Base-by-base conservation (phyloP, 352 stramenopile genomes). In the Globisporangium iwayamae region DNA sequence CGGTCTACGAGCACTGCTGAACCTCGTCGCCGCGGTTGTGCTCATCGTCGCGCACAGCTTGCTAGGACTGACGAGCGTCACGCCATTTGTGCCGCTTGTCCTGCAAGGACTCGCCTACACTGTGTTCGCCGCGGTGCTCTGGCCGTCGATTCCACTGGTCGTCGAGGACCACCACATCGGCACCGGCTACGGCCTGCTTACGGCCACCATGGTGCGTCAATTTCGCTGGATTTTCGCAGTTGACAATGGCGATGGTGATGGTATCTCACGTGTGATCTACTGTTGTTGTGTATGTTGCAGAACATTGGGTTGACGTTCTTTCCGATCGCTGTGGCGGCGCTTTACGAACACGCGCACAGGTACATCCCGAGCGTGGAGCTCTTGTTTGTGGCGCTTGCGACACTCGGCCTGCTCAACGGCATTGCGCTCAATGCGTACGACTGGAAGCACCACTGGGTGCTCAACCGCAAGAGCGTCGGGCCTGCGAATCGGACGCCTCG, bases 391-490 rank as follows among this genome's bases (percentile, higher is more conserved):
- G 53, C 30, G 10, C 81, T 76, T 14, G 82, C 70, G 9, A 20
- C 58, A 20, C 16, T 76, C 16, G 79, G 79, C 6, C 61, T 75
- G 6, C 7, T 83, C 14, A 62, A 81, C 25, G 79, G 73, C 6
- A 47, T 87, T 0, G 51, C 97, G 18, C 97, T 99, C 80, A 99
- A 99, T 74, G 96, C 50, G 50, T 66, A 54, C 39, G 61, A 67
- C 53, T 67, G 52, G 61, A 63, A 59, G 48, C 50, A 68, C 20
- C 43, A 56, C 18, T 68, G 55, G 63, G 46, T 68, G 45, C 63
- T 72, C 13, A 72, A 72, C 22, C 58, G 59, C 8, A 43, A 45
- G 20, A 3, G n/a, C 9, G 43, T 47, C 32, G 34, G 60, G 13
- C 46, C 39, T 9, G 32, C 7, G 32, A 8, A 36, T 8, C 32